These are phyloP conservation scores for Epichloe elymi DNA, from an alignment of 2,329 filamentous ascomycete genomes.

Conservation along the genomic window DNA sequence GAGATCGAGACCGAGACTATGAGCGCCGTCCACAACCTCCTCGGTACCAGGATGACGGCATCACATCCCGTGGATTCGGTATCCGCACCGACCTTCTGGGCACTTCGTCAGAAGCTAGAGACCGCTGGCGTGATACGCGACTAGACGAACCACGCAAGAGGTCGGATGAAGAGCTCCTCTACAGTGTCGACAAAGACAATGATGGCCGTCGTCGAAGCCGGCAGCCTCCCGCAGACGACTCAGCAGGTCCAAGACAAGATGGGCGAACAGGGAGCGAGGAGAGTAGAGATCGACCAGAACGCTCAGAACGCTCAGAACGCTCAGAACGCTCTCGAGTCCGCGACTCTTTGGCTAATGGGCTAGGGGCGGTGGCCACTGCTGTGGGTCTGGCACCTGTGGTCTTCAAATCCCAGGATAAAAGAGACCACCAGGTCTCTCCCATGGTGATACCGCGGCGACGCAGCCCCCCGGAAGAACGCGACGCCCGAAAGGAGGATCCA, in stretches of 20 bases:
- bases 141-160: slow-evolving; percentile 16
- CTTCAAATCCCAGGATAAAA: slow-evolving; percentile 26
- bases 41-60: slow-evolving; percentile 32
- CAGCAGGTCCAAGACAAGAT: slow-evolving; percentile 18
- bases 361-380: slow-evolving; percentile 35
- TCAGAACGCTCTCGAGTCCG: slow-evolving; percentile 29
- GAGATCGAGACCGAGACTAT: slow-evolving; percentile 14
- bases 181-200: slow-evolving; percentile 16
- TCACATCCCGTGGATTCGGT: slow-evolving; percentile 37
- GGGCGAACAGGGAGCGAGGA: slow-evolving; percentile 19
- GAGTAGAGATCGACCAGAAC: slow-evolving; percentile 22
- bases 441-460: slow-evolving; percentile 14
- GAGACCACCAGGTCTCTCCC: slow-evolving; percentile 20
- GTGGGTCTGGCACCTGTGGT: slow-evolving; percentile 27
- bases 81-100: slow-evolving; percentile 29
- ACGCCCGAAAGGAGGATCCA: slow-evolving; percentile 10
- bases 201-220: slow-evolving; percentile 17
- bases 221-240: slow-evolving; percentile 13
- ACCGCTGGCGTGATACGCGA: slow-evolving; percentile 21
- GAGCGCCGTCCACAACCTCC: slow-evolving; percentile 16
- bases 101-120: slow-evolving; percentile 29
- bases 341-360: slow-evolving; percentile 34
- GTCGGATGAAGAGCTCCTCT: slow-evolving; percentile 18
- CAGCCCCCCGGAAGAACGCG: slow-evolving; percentile 21
- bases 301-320: slow-evolving; percentile 26